Evolutionary conservation across 768 basidiomycete species (phyloP).

Genomic region (Leccinum longicurvipes): DNA sequence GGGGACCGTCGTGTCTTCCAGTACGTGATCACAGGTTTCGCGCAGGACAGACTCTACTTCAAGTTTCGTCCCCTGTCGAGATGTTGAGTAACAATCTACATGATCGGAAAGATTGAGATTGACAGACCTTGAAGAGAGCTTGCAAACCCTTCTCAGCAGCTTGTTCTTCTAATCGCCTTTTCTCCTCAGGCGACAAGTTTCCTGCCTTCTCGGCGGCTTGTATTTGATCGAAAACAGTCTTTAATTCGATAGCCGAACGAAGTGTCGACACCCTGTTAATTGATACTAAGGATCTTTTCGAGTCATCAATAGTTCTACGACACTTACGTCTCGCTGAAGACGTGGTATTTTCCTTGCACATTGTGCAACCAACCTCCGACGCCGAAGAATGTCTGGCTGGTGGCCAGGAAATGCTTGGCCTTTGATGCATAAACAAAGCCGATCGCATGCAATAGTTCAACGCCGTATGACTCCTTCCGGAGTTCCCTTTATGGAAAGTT

Average conservation of each 20-base stretch:
- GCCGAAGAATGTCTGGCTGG: conserved; percentile 65
- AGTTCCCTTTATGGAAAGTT: conserved; percentile 58
- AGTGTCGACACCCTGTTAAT: conserved; percentile 70
- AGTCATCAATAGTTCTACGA: not conserved
- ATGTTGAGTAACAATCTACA: not conserved
- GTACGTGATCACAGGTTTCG: conserved; percentile 81
- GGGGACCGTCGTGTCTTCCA: conserved; percentile 53
- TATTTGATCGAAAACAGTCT: conserved; percentile 87
- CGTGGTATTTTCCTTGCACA: conserved; percentile 88
- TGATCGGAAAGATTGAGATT: not conserved
- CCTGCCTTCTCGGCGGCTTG: conserved; percentile 87
- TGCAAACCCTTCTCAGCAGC: conserved; percentile 92
- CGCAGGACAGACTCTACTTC: conserved; percentile 88
- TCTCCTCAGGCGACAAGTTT: conserved; percentile 73
- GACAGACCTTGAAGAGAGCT: conserved; percentile 78
- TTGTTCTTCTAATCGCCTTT: conserved; percentile 81
- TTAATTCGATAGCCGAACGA: conserved; percentile 84
- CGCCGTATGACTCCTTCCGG: conserved; percentile 82
- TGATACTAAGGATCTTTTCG: conserved; percentile 1
- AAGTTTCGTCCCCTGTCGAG: conserved; percentile 75
- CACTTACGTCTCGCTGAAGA: conserved; percentile 87
- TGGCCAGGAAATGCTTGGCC: conserved; percentile 79
- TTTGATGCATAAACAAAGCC: conserved; percentile 84
- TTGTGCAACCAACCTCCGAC: conserved; percentile 93
- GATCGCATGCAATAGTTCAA: conserved; percentile 80